Percentiles rank a stretch among this genome's conserved stretches.
Conservation (phyloP, 805 yeast species). For the Ogataea methylovora region DNA sequence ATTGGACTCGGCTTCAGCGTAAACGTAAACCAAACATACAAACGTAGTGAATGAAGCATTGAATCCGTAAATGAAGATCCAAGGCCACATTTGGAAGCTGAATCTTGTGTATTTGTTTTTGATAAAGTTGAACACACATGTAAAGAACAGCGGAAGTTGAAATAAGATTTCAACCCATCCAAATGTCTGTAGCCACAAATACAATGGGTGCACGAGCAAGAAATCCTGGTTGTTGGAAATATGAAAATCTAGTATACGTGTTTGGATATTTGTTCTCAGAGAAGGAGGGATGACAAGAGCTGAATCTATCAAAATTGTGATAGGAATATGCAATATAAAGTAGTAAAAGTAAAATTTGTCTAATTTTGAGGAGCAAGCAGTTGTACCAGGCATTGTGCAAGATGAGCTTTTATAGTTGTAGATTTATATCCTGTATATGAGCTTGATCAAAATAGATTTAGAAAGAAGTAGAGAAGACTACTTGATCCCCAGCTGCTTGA, state of each 20-base stretch:
- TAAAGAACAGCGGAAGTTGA: constrained; percentile 74
- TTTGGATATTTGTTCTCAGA: constrained; percentile 42
- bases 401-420: too few species aligned
- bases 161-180: constrained; percentile 65
- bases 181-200: constrained; percentile 68
- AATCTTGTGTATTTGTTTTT: constrained; percentile 8
- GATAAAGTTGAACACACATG: constrained; percentile 28
- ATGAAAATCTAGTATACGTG: constrained; percentile 48
- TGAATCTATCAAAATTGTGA: constrained; percentile 71
- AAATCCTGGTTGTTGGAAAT: constrained; percentile 63
- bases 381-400: too few species aligned
- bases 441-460: too few species aligned
- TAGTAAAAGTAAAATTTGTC: constrained; percentile 20
- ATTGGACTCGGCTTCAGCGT: constrained; percentile 24
- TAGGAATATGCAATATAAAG: constrained; percentile 58
- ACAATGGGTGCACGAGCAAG: constrained; percentile 36
- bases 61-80: constrained; percentile 60
- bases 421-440: too few species aligned
- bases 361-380: not conserved
- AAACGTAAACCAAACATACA: constrained; percentile 55
- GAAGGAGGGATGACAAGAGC: constrained; percentile 55
- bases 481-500: too few species aligned
- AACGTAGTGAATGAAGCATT: constrained; percentile 79
- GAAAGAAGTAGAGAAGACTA: too few species aligned
- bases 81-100: constrained; percentile 16